These are phyloP conservation scores for Blastomyces emzantsi DNA, from an alignment of 2,329 filamentous ascomycete genomes.

Conservation along the genomic window DNA sequence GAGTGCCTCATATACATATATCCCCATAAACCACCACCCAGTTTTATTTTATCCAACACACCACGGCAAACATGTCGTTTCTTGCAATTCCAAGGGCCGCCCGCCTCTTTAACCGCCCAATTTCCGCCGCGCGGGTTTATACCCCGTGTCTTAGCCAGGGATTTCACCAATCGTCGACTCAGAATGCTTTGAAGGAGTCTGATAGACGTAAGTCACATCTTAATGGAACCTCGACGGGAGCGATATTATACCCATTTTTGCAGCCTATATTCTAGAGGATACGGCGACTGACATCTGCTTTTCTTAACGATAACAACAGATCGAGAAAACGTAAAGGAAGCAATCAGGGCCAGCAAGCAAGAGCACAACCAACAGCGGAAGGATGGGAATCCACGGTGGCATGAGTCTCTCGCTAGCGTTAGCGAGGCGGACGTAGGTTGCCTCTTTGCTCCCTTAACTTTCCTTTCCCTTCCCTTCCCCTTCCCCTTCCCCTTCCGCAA, in stretches of 20 bases:
- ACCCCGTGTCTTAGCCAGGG: conserved; percentile 1
- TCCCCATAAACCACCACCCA: neutral
- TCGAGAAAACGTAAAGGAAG: conserved; percentile 34
- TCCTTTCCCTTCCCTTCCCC: neutral
- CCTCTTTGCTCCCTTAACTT: neutral
- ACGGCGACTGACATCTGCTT: neutral
- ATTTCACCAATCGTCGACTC: conserved; percentile 25
- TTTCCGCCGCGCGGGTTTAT: conserved; percentile 6
- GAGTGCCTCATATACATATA: neutral
- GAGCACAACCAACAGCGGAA: conserved; percentile 45
- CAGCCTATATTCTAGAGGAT: neutral
- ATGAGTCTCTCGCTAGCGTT: conserved; percentile 65
- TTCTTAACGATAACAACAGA: conserved; percentile 19
- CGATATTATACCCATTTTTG: neutral
- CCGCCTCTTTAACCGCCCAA: conserved; percentile 18
- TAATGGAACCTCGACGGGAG: neutral
- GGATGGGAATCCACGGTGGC: conserved; percentile 63
- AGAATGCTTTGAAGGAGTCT: conserved; percentile 27
- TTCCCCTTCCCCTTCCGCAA: neutral
- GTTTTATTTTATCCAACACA: neutral
- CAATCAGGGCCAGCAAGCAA: conserved; percentile 52
- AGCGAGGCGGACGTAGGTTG: conserved; percentile 62
- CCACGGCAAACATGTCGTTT: conserved; percentile 27
- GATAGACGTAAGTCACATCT: conserved; percentile 25
- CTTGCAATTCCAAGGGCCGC: conserved; percentile 21